Evolutionary conservation across 2,329 filamentous ascomycete species (phyloP).

Genomic region (Metarhizium humberi): DNA sequence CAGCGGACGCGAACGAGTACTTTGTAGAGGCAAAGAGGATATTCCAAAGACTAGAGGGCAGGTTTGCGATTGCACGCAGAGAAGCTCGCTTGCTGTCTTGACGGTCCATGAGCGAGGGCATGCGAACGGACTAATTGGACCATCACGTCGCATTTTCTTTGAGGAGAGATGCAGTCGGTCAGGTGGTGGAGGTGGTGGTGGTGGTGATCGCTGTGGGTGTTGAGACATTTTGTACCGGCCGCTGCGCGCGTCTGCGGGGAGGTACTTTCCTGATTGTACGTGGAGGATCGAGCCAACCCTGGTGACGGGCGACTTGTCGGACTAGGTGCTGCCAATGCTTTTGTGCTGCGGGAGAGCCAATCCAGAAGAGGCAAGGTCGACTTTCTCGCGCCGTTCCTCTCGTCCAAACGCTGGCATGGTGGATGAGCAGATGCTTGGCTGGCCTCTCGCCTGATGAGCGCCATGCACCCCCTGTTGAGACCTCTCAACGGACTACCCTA

Average conservation of each 20-base stretch:
- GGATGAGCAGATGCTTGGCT: neutral
- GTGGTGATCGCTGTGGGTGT: neutral
- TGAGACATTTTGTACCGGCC: neutral
- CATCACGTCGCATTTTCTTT: slow-evolving; percentile 8
- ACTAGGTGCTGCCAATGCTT: neutral
- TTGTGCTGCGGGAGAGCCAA: slow-evolving; percentile 8
- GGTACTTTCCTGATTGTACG: neutral
- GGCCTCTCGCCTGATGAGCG: neutral
- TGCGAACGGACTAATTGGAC: slow-evolving; percentile 6
- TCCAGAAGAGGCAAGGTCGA: slow-evolving; percentile 5
- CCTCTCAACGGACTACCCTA: slow-evolving; percentile 4
- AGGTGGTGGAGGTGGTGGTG: slow-evolving; percentile 4
- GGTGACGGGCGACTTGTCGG: no score
- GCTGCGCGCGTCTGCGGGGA: neutral
- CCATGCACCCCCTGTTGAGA: slow-evolving; percentile 3
- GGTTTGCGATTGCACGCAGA: neutral
- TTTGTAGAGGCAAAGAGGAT: neutral
- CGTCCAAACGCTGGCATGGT: neutral
- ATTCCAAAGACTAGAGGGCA: neutral
- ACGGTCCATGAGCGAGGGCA: neutral
- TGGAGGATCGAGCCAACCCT: no score
- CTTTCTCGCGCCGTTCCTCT: neutral
- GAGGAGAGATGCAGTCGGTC: slow-evolving; percentile 6
- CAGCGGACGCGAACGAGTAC: neutral
- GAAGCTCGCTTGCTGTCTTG: neutral